A percentile compares a stretch with the other conserved stretches of the same genome.
These are phyloP conservation scores for Phytophthora vignae DNA, from an alignment of 352 stramenopile species.

Conservation along the genomic window DNA sequence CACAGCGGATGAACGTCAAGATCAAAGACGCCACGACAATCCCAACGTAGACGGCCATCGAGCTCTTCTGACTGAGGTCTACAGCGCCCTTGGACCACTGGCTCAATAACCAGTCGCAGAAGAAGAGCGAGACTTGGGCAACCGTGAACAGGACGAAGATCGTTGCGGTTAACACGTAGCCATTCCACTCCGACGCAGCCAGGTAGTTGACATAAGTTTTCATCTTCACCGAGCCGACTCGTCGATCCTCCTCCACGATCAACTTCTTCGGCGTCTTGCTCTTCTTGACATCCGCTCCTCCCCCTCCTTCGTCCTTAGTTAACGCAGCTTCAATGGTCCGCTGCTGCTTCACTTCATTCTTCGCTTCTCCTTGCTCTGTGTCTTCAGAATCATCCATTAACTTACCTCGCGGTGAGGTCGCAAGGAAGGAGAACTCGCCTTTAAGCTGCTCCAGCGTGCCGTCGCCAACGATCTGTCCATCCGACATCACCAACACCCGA, in stretches of 20 bases:
- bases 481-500: conserved; percentile 70
- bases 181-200: conserved; percentile 56
- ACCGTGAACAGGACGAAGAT: conserved; percentile 50
- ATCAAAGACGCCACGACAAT: conserved; percentile 43
- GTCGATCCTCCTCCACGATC: conserved; percentile 51
- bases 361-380: neutral
- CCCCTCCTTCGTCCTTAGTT: neutral
- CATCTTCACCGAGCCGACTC: conserved; percentile 44
- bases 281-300: neutral
- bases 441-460: conserved; percentile 79
- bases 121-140: conserved; percentile 55
- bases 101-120: conserved; percentile 64
- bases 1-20: conserved; percentile 49
- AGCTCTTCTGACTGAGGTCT: conserved; percentile 42
- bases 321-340: neutral
- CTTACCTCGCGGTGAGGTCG: conserved; percentile 10
- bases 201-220: conserved; percentile 65
- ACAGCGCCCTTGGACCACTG: conserved; percentile 50
- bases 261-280: conserved; percentile 36
- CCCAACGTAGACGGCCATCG: conserved; percentile 46
- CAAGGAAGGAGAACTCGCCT: conserved; percentile 41
- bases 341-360: conserved; percentile 1
- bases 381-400: neutral
- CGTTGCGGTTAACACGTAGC: conserved; percentile 29
- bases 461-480: conserved; percentile 84